Conservation (phyloP, 2,329 filamentous ascomycete genomes). For the Epichloe hybrida region DNA sequence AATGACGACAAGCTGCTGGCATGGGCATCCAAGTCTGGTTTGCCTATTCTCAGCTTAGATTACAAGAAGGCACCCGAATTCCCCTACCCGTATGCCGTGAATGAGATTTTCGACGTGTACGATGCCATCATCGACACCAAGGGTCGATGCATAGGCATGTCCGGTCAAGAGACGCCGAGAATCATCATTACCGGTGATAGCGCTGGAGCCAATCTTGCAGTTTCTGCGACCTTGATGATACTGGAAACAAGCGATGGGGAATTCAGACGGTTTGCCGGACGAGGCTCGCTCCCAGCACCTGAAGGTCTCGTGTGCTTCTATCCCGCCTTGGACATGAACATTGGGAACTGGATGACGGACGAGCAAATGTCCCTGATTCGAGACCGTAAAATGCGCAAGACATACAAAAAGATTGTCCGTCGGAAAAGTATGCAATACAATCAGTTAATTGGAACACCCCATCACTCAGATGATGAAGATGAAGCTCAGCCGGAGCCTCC, state of each 20-base stretch:
- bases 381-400: slow-evolving; percentile 63
- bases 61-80: slow-evolving; percentile 49
- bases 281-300: slow-evolving; percentile 54
- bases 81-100: slow-evolving; percentile 33
- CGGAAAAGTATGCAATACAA: slow-evolving; percentile 85
- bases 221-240: slow-evolving; percentile 77
- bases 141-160: slow-evolving; percentile 30
- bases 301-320: slow-evolving; percentile 79
- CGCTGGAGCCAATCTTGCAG: slow-evolving; percentile 33
- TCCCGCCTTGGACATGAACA: slow-evolving; percentile 89
- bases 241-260: slow-evolving; percentile 53
- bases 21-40: slow-evolving; percentile 77
- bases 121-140: slow-evolving; percentile 23
- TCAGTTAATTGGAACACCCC: slow-evolving; percentile 69
- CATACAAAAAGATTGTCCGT: slow-evolving; percentile 63
- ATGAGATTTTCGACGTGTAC: slow-evolving; percentile 37
- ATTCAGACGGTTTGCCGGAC: slow-evolving; percentile 15
- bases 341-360: slow-evolving; percentile 97
- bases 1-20: slow-evolving; percentile 89
- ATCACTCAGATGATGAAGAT: slow-evolving; percentile 63
- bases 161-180: slow-evolving; percentile 22
- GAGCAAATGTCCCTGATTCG: slow-evolving; percentile 93
- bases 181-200: slow-evolving; percentile 35
- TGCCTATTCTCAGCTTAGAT: slow-evolving; percentile 84
- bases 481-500: slow-evolving; percentile 25